phyloP scores from a whole-genome alignment of 371 early-diverging fungal genomes.

The Ecytonucleospora hepatopenaei region DNA sequence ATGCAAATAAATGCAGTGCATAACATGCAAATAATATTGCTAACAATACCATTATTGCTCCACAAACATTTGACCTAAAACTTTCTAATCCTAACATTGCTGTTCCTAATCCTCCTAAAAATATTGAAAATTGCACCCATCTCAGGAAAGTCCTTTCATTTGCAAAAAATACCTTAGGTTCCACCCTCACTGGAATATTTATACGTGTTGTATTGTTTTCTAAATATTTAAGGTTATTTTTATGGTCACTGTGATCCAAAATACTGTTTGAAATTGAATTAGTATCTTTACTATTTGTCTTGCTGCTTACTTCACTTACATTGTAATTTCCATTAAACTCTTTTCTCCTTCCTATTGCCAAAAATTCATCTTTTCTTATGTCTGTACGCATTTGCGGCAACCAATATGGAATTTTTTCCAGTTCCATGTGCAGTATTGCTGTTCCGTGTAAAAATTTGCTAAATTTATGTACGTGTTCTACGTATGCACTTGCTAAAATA shows the following conservation, averaged over 20 bases:
- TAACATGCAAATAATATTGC: constrained; percentile 71
- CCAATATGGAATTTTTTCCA: constrained; percentile 88
- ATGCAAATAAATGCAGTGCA: constrained; percentile 73
- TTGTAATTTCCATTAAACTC: constrained; percentile 64
- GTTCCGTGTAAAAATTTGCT: constrained; percentile 92
- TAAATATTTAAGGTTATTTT: not conserved
- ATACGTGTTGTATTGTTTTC: constrained; percentile 19
- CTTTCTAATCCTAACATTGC: constrained; percentile 58
- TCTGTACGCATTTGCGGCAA: constrained; percentile 69
- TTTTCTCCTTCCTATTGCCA: constrained; percentile 3
- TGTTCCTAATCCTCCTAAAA: constrained; percentile 58
- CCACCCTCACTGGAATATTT: constrained; percentile 64
- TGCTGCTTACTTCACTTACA: constrained; percentile 13
- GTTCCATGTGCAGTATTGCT: constrained; percentile 74
- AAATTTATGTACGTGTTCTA: constrained; percentile 89
- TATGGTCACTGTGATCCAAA: not conserved
- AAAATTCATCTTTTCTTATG: constrained; percentile 42
- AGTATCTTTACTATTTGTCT: too few relatives aligned
- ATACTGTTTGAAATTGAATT: too few relatives aligned
- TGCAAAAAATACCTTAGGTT: constrained; percentile 97
- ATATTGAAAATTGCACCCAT: constrained; percentile 66
- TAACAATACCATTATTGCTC: constrained; percentile 66
- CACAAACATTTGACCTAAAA: constrained; percentile 41
- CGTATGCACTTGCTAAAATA: constrained; percentile 70
- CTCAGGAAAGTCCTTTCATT: constrained; percentile 94